phyloP scores from a whole-genome alignment of 257 asterid species.

The Fraxinus quadrangulata region DNA sequence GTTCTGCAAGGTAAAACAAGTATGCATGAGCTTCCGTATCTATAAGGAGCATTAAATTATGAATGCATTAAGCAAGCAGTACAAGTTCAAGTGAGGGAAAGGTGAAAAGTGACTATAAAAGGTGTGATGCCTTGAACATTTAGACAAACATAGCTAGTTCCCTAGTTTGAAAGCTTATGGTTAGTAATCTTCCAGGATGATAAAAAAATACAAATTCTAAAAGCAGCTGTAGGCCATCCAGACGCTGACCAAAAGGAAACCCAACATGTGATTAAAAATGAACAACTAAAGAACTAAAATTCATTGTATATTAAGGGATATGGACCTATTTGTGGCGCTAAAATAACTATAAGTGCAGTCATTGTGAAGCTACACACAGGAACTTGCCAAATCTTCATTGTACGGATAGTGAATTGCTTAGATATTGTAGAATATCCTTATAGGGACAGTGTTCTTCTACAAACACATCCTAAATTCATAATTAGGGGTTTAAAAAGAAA shows the following conservation, averaged over 20 bases:
- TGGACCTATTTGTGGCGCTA: neutral
- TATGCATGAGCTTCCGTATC: slow-evolving; percentile 17
- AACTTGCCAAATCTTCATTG: neutral
- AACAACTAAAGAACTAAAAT: neutral
- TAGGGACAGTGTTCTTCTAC: neutral
- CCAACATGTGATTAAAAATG: neutral
- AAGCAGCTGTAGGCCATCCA: neutral
- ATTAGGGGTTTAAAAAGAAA: neutral
- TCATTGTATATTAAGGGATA: neutral
- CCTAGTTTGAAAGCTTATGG: neutral
- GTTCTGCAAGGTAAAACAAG: slow-evolving; percentile 51
- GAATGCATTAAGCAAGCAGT: neutral
- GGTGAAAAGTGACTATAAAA: neutral
- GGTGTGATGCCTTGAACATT: neutral
- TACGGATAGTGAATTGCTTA: neutral
- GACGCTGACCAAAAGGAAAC: neutral
- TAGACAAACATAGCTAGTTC: neutral
- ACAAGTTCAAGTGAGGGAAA: neutral
- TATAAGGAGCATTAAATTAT: slow-evolving; percentile 10
- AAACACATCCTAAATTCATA: neutral
- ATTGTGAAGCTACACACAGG: neutral
- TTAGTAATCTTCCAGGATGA: neutral
- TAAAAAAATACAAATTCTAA: neutral
- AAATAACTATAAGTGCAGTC: neutral
- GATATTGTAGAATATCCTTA: slow-evolving; percentile 8